phyloP scores from a whole-genome alignment of 345 rosid genomes.

The Eucalyptus marginata region DNA sequence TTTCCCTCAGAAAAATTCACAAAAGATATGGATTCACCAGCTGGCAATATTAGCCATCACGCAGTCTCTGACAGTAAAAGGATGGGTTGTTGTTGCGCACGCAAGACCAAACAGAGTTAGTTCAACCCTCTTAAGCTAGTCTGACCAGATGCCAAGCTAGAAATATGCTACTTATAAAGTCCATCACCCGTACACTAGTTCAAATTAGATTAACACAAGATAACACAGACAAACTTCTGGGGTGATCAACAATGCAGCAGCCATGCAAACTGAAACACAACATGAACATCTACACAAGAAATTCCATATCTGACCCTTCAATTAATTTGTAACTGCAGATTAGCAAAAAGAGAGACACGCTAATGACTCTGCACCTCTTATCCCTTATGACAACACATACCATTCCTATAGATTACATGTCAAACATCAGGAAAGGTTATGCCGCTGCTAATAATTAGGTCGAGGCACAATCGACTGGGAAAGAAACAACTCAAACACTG shows the following conservation, averaged over 20 bases:
- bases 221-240: not conserved
- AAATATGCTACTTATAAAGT: not conserved
- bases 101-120: not conserved
- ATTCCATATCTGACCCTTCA: not conserved
- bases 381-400: not conserved
- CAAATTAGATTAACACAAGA: not conserved
- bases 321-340: not conserved
- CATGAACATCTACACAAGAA: not conserved
- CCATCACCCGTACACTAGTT: not conserved
- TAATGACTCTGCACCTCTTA: not conserved
- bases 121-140: not conserved
- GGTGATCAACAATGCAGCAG: not conserved
- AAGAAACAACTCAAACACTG: not conserved
- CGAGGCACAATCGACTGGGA: not conserved
- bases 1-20: not conserved
- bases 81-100: not conserved
- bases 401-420: not conserved
- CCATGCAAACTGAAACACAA: not conserved
- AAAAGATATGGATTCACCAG: not conserved
- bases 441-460: not conserved
- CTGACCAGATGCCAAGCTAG: not conserved
- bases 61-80: not conserved
- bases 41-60: not conserved
- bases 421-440: not conserved
- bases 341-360: not conserved